phyloP scores from a whole-genome alignment of 2,329 filamentous ascomycete species.

The Metarhizium robertsii region DNA sequence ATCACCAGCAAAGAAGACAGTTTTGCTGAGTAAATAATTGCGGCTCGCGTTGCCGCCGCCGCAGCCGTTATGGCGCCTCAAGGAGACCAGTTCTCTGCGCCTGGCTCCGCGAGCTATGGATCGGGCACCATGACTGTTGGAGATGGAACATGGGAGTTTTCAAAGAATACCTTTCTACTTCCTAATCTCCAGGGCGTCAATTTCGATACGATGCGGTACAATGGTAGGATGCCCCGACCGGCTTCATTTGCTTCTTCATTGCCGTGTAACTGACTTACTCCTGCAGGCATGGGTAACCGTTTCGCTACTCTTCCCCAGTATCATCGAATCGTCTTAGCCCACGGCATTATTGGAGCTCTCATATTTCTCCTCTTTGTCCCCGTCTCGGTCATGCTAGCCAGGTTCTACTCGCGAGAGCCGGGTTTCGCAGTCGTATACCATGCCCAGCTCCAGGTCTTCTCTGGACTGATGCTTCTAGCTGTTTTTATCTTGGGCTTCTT shows the following conservation, averaged over 20 bases:
- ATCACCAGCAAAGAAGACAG: neutral
- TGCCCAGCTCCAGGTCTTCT: conserved; percentile 64
- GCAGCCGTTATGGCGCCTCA: conserved; percentile 43
- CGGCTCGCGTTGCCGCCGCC: conserved; percentile 15
- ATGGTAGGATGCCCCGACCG: conserved; percentile 44
- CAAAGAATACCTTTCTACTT: conserved; percentile 66
- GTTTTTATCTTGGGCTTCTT: conserved; percentile 69
- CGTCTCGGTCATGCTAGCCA: conserved; percentile 60
- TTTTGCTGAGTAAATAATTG: neutral
- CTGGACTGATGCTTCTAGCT: conserved; percentile 57
- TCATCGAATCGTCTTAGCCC: conserved; percentile 58
- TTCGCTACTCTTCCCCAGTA: conserved; percentile 63
- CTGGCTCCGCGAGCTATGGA: conserved; percentile 63
- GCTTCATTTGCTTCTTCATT: neutral
- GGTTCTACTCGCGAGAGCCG: conserved; percentile 57
- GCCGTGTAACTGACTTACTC: neutral
- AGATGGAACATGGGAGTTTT: conserved; percentile 76
- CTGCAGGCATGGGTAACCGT: conserved; percentile 71
- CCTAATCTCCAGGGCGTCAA: conserved; percentile 70
- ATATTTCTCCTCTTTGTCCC: conserved; percentile 69
- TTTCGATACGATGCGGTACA: conserved; percentile 76
- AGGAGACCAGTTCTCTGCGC: conserved; percentile 51
- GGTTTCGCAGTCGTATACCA: conserved; percentile 58
- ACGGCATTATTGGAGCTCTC: conserved; percentile 63
- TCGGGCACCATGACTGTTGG: conserved; percentile 69